Base-by-base conservation (phyloP, 208 protist species). In the Trypanosomatidae sp. region DNA sequence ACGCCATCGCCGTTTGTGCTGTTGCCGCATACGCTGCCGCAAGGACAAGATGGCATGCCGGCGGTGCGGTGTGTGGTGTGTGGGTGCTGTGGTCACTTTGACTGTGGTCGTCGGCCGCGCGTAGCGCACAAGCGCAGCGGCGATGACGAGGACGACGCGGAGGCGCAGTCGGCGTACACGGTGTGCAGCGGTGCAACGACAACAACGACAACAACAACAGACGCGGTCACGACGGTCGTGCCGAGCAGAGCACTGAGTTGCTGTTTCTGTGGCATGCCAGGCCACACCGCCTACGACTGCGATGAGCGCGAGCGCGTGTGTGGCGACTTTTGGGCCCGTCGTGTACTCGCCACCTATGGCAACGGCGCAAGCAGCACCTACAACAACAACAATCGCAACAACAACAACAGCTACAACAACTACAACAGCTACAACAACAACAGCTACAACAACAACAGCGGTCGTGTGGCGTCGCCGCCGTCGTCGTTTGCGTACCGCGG, bases 271-370 rank as follows among this genome's bases (percentile, higher is more conserved):
- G 75, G 61, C 5, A 65, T 57, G 27, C 49, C 35, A 2, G 80
- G 80, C 1, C 80, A 90, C 56, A 79, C 55, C 10, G 69, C 66
- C 2, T 86, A 71, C 43, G 66, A 82, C 39, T 90, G 80, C 53
- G 30, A 21, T 13, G 43, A 62, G 20, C 70, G 72, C 13, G 62
- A 66, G 24, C 45, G 59, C 19, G 41, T 43, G 1, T 50, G 65
- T 18, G 58, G 68, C 1, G 80, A 90, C 50, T 47, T 54, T 48
- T 42, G 40, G 30, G 19, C 7, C 20, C 38, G 37, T 26, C 28
- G 45, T 46, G 22, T 8, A 4, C 25, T 37, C 20, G 33, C 28
- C 4, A 39, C 27, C 21, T 32, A 21, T 41, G 43, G 35, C 16
- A n/a, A 30, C 16, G 27, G 33, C 15, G 37, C 22, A 13, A 41